phyloP scores from a whole-genome alignment of 805 yeast species.

The Kazachstania psychrophila region DNA sequence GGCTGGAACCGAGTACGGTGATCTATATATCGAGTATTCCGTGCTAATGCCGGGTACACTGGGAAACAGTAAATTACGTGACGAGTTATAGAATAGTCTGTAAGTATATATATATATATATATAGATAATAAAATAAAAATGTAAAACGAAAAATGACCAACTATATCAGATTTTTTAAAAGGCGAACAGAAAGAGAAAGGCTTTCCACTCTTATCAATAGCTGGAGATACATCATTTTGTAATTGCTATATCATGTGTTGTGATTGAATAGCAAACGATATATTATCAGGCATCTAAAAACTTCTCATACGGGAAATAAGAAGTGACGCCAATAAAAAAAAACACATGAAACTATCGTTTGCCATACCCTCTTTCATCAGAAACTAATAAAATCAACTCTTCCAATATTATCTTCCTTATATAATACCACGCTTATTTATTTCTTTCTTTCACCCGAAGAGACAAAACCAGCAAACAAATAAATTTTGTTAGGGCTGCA shows the following conservation, averaged over 20 bases:
- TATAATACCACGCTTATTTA: too few species aligned
- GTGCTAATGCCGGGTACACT: conserved; percentile 35
- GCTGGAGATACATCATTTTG: conserved; percentile 32
- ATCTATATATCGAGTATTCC: conserved; percentile 41
- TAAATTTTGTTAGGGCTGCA: neutral
- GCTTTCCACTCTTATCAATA: conserved; percentile 28
- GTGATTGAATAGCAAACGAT: neutral
- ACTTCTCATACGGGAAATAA: conserved; percentile 8
- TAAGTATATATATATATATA: conserved; percentile 4
- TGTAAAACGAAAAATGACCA: conserved; percentile 32
- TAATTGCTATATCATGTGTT: conserved; percentile 23
- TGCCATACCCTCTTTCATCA: neutral
- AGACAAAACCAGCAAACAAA: neutral
- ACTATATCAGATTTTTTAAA: conserved; percentile 26
- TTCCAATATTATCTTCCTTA: too few species aligned
- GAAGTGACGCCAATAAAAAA: conserved; percentile 28
- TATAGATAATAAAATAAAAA: conserved; percentile 5
- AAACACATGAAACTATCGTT: conserved; percentile 18
- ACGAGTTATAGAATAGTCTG: conserved; percentile 14
- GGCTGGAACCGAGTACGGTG: conserved; percentile 42
- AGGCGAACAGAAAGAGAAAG: conserved; percentile 25
- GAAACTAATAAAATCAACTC: too few species aligned
- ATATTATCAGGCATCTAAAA: conserved; percentile 20
- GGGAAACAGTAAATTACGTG: conserved; percentile 8
- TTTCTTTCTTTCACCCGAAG: too few species aligned